Evolutionary conservation across 176 grass and related monocot species (phyloP).

Genomic region (Oryza officinalis): DNA sequence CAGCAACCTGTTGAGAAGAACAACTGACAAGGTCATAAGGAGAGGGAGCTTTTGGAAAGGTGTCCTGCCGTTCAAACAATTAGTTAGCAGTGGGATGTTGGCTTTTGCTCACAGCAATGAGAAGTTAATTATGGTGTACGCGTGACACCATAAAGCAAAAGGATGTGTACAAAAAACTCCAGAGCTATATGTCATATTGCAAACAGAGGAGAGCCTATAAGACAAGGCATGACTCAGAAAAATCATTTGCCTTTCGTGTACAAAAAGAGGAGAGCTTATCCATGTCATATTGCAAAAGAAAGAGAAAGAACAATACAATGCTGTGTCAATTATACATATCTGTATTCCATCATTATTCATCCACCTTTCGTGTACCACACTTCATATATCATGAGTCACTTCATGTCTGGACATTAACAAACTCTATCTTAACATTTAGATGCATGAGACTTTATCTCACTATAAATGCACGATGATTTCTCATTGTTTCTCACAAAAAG

Average conservation of each 20-base stretch:
- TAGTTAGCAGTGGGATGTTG: background rate
- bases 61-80: background rate
- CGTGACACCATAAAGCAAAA: slow-evolving; percentile 14
- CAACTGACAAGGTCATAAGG: background rate
- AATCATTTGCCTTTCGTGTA: too few species aligned
- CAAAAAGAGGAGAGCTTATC: background rate
- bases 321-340: background rate
- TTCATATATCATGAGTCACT: background rate
- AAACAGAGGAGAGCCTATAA: slow-evolving; percentile 14
- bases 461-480: background rate
- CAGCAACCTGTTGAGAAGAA: background rate
- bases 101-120: background rate
- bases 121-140: background rate
- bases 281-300: background rate
- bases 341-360: background rate
- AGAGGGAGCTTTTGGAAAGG: background rate
- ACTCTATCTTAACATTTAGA: background rate
- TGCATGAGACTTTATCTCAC: background rate
- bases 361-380: background rate
- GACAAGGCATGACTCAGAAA: background rate
- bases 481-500: background rate
- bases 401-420: slow-evolving; percentile 19
- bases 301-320: background rate
- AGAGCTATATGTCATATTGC: slow-evolving; percentile 2
- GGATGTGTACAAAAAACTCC: slow-evolving; percentile 15